These are phyloP conservation scores for Chlamydomonas urium DNA, from an alignment of 139 green algal species.

Conservation along the genomic window DNA sequence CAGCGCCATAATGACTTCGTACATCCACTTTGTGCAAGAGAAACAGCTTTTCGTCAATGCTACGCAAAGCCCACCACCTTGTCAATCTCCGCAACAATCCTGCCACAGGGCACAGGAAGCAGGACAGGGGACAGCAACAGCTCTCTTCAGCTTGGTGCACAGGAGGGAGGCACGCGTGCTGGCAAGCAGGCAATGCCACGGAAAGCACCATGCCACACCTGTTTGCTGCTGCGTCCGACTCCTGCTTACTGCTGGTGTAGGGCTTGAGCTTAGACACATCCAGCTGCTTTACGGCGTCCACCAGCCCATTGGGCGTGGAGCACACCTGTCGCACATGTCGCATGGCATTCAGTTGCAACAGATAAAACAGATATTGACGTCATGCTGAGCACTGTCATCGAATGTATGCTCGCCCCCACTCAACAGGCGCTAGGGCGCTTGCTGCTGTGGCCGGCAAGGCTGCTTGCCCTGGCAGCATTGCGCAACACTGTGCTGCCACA, in stretches of 20 bases:
- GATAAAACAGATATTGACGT: not conserved
- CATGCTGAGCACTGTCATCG: not conserved
- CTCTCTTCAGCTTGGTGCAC: too few species aligned
- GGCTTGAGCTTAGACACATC: not conserved
- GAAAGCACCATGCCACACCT: too few species aligned
- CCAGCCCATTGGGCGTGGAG: not conserved
- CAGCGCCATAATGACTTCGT: too few species aligned
- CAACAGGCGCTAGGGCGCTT: not conserved
- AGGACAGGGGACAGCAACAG: too few species aligned
- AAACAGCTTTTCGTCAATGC: too few species aligned
- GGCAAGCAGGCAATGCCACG: too few species aligned
- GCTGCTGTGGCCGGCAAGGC: not conserved
- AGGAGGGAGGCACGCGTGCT: too few species aligned
- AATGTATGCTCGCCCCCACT: too few species aligned
- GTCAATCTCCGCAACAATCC: not conserved
- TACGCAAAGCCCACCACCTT: constrained; percentile 4
- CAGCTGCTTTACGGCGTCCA: not conserved
- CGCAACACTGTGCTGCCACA: not conserved
- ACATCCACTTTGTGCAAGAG: too few species aligned
- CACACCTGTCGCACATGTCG: not conserved
- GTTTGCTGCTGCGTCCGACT: not conserved
- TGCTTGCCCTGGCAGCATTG: not conserved
- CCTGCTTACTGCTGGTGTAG: not conserved
- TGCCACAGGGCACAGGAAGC: too few species aligned
- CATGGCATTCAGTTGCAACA: not conserved